These are phyloP conservation scores for Fulvia fulva DNA, from an alignment of 2,329 filamentous ascomycete genomes.

Conservation along the genomic window DNA sequence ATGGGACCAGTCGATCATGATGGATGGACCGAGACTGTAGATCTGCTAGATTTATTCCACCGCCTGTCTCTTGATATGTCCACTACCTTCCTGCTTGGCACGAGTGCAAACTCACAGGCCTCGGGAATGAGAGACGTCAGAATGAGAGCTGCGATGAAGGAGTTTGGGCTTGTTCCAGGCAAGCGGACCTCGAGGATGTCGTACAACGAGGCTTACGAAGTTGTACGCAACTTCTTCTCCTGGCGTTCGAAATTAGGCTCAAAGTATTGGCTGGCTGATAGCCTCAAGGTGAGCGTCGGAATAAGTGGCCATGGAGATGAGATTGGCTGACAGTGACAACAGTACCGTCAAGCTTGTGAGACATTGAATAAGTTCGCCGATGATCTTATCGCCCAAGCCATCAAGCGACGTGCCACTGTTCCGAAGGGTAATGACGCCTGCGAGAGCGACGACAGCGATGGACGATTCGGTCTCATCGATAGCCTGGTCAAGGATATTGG, in stretches of 20 bases:
- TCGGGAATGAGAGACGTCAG: conserved; percentile 17
- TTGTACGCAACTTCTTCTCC: conserved; percentile 23
- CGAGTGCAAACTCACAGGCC: conserved; percentile 24
- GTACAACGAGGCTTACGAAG: conserved; percentile 19
- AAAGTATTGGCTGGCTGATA: conserved; percentile 42
- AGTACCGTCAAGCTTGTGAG: conserved; percentile 38
- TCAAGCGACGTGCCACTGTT: conserved; percentile 5
- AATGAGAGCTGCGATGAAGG: conserved; percentile 18
- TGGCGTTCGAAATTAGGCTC: conserved; percentile 22
- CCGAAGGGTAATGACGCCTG: neutral
- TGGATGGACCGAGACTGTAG: conserved; percentile 25
- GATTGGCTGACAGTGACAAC: neutral
- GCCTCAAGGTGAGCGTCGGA: conserved; percentile 21
- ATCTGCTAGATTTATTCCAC: conserved; percentile 34
- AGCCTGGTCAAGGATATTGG: conserved; percentile 41
- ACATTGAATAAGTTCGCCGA: conserved; percentile 20
- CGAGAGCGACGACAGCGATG: neutral
- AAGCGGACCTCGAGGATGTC: conserved; percentile 12
- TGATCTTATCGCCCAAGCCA: conserved; percentile 16
- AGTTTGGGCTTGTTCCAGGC: conserved; percentile 21
- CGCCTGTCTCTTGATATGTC: conserved; percentile 37
- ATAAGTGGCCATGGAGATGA: neutral
- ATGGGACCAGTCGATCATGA: conserved; percentile 11
- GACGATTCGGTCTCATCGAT: conserved; percentile 41
- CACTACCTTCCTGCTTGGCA: conserved; percentile 33